phyloP scores from a whole-genome alignment of 176 grass and related monocot genomes.

The Hyparrhenia diplandra region DNA sequence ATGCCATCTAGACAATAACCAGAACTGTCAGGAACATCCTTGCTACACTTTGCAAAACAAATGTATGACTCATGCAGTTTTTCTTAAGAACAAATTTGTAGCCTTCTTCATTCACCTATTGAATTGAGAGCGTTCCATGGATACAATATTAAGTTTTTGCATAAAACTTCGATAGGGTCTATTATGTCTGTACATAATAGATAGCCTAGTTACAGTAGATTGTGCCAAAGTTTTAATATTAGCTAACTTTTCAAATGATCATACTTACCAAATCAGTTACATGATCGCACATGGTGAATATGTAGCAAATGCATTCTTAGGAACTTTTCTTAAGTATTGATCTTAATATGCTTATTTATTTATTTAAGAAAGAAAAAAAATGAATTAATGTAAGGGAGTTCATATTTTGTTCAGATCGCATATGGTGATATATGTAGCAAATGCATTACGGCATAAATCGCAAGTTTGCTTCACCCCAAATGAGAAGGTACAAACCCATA shows the following conservation, averaged over 20 bases:
- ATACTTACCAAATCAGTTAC: neutral
- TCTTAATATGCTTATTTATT: constrained; percentile 2
- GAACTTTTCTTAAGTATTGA: constrained; percentile 18
- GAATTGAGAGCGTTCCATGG: neutral
- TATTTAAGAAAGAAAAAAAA: neutral
- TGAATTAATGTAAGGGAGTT: neutral
- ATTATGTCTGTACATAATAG: constrained; percentile 5
- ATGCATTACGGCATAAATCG: constrained; percentile 98
- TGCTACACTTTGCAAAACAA: neutral
- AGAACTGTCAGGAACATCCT: constrained; percentile 27
- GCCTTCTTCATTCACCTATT: neutral
- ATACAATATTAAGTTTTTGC: neutral
- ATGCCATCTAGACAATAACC: constrained; percentile 74
- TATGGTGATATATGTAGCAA: constrained; percentile 99
- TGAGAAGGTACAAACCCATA: constrained; percentile 98
- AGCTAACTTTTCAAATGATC: neutral
- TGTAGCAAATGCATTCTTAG: constrained; percentile 10
- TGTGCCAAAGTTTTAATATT: neutral
- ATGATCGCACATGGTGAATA: no score
- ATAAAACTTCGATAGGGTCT: neutral
- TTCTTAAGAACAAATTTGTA: neutral
- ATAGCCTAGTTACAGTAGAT: neutral
- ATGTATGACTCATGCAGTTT: neutral
- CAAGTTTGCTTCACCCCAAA: constrained; percentile 99
- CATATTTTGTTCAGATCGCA: constrained; percentile 33